Evolutionary conservation across 2,329 filamentous ascomycete genomes (phyloP), one percentile per base, ranked within the genome.

Genomic region (Colletotrichum sidae): DNA sequence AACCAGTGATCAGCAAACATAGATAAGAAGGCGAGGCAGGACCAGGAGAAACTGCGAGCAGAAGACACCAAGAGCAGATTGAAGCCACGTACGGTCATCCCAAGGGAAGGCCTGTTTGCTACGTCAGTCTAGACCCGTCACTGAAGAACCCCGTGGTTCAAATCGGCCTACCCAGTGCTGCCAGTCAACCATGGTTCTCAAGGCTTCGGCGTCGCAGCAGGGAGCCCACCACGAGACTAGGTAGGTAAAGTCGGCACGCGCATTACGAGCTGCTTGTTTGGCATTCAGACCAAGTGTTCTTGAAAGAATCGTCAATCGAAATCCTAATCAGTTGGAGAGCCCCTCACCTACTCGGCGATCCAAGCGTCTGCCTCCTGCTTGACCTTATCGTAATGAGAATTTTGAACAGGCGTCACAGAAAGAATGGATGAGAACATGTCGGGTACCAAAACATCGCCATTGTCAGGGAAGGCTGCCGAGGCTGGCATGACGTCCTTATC

Each of bases 161-260:
- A 13, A 11, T 3, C 34, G 25, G 11, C 46, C 34, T 33, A 49
- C 46, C 49, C 49, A 52, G 12, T 52, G 37, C 13, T 52, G 49
- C 49, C 49, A 52, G 49, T 52, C 49, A n/a, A 52, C 35, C 49
- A 52, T 52, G 49, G 49, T 52, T 12, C 49, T 13, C 3, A 52
- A 35, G 49, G 49, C 49, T 39, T 52, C 49, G 6, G 49, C 35
- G 35, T 52, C 49, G 8, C 49, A 52, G 2, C 10, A 37, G n/a
- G 49, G 49, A 17, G 35, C 49, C 49, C 49, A 52, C 49, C 49
- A 52, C 10, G 49, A 52, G 9, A 52, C 49, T n/a, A 52, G 9
- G 7, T 52, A 52, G 8, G 35, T 37, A 15, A 52, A 52, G 49
- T 52, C 49, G 10, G 49, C 49, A 6, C 25, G 12, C 12, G 49